A percentile compares a stretch with the other conserved stretches of the same genome.
Conservation (phyloP, 129 eudicot genomes). For the Ambrosia trifida region DNA sequence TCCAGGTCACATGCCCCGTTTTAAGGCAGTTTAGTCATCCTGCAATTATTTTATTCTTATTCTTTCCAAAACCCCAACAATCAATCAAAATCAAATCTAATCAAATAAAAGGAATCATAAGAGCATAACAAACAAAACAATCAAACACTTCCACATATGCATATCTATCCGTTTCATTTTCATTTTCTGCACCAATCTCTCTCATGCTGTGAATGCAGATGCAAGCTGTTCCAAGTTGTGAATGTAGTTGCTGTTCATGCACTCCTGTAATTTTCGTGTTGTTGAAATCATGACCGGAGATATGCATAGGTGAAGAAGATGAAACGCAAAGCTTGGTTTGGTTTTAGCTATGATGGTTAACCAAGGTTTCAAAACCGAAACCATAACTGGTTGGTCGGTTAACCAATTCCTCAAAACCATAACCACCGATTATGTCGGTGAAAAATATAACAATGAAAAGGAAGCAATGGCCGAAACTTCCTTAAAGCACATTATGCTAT, state of each 20-base stretch:
- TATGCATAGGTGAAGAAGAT: no score
- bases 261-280: no score
- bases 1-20: neutral
- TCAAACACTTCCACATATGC: neutral
- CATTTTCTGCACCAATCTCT: neutral
- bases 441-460: conserved; percentile 1
- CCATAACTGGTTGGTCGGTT: no score
- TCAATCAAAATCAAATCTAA: neutral
- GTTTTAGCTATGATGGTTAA: no score
- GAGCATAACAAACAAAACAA: neutral
- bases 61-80: neutral
- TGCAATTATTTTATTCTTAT: neutral
- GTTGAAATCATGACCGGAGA: no score
- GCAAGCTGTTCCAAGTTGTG: no score
- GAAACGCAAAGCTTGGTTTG: no score
- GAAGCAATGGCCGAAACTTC: conserved; percentile 1
- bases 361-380: no score
- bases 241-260: no score
- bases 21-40: neutral
- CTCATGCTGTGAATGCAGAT: neutral
- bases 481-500: neutral
- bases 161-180: neutral
- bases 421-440: no score
- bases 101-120: neutral
- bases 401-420: no score